Evolutionary conservation across 495 filamentous ascomycete genomes (phyloP).

Genomic region (Darksidea phi): DNA sequence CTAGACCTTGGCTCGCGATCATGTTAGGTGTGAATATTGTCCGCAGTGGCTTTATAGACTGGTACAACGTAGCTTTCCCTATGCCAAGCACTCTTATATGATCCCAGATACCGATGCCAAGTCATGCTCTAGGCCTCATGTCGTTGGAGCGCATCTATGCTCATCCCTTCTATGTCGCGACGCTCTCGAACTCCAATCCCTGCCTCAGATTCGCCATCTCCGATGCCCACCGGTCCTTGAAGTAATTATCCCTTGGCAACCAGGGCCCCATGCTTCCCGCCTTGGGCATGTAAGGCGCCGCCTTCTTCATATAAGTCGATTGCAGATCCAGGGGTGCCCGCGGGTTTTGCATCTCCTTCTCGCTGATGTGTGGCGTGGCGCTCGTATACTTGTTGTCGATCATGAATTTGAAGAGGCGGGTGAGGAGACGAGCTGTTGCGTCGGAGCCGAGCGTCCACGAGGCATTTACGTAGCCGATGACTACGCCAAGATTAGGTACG

Average conservation of each 20-base stretch:
- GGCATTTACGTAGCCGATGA: slow-evolving; percentile 59
- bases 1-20: no score
- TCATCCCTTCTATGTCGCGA: no score
- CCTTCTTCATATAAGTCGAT: slow-evolving; percentile 53
- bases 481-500: slow-evolving; percentile 56
- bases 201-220: slow-evolving; percentile 50
- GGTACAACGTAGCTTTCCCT: no score
- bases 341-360: slow-evolving; percentile 39
- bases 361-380: slow-evolving; percentile 37
- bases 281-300: slow-evolving; percentile 46
- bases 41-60: no score
- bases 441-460: slow-evolving; percentile 63
- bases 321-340: slow-evolving; percentile 49
- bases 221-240: slow-evolving; percentile 53
- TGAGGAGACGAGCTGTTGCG: slow-evolving; percentile 50
- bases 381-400: slow-evolving; percentile 43
- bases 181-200: slow-evolving; percentile 38
- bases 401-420: slow-evolving; percentile 49
- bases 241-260: slow-evolving; percentile 55
- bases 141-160: no score
- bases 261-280: slow-evolving; percentile 54
- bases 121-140: no score
- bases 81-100: no score
- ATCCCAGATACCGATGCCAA: no score
- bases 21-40: no score